Conservation (phyloP, 805 yeast genomes). For the Lipomyces chichibuensis region DNA sequence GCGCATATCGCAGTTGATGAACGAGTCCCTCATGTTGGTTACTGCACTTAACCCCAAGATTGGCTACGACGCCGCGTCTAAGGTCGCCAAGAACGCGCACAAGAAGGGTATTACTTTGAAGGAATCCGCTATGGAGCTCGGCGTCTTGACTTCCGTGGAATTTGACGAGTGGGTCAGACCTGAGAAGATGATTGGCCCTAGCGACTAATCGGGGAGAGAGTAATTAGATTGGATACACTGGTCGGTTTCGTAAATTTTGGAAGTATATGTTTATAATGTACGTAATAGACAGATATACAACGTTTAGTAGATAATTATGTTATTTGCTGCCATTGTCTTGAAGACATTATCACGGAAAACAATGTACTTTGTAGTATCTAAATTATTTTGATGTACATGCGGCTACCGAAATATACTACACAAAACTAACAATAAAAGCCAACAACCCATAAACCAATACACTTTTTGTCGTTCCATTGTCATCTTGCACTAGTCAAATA, state of each 20-base stretch:
- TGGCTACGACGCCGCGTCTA: slow-evolving; percentile 96
- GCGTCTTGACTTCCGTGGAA: slow-evolving; percentile 79
- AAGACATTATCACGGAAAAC: neutral
- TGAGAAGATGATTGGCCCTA: slow-evolving; percentile 96
- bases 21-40: slow-evolving; percentile 96
- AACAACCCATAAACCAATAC: neutral
- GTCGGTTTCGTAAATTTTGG: neutral
- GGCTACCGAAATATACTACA: slow-evolving; percentile 1
- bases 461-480: neutral
- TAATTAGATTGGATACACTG: neutral
- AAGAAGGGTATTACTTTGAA: slow-evolving; percentile 95
- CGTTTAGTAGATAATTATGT: neutral
- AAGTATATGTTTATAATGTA: neutral
- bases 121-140: slow-evolving; percentile 90
- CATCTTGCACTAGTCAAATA: neutral
- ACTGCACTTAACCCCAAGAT: slow-evolving; percentile 98
- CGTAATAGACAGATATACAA: neutral
- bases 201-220: slow-evolving; percentile 16
- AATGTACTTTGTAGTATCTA: neutral
- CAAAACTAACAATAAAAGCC: slow-evolving; percentile 1
- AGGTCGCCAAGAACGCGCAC: slow-evolving; percentile 98
- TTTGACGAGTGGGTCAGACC: slow-evolving; percentile 97
- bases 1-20: slow-evolving; percentile 82
- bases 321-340: neutral
- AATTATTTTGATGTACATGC: slow-evolving; percentile 1